Evolutionary conservation across 108 stramenopile genomes (phyloP).

Genomic region (Nitzschia sp.): DNA sequence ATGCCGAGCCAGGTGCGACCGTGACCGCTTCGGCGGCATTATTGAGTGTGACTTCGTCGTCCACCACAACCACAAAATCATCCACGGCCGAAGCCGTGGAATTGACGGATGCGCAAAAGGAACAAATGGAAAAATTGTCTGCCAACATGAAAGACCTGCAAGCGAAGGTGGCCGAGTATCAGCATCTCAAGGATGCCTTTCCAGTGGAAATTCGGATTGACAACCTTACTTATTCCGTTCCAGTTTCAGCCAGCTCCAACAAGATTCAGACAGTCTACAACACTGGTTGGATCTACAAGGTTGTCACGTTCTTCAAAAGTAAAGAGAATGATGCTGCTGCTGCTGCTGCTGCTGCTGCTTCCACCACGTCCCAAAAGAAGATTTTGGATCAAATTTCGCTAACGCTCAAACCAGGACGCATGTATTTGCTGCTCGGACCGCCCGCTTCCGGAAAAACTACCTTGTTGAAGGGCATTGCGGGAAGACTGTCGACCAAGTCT

Average conservation of each 20-base stretch:
- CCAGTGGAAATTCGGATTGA: constrained; percentile 48
- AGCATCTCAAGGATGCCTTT: background rate
- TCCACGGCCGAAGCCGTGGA: constrained; percentile 4
- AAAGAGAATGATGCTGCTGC: background rate
- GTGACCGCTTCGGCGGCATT: background rate
- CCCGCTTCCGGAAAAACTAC: constrained; percentile 82
- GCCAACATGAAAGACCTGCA: constrained; percentile 3
- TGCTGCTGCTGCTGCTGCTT: background rate
- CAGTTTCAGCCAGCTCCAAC: constrained; percentile 14
- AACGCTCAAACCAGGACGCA: constrained; percentile 65
- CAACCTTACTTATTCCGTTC: constrained; percentile 33
- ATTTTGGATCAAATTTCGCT: constrained; percentile 60
- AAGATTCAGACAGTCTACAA: constrained; percentile 53
- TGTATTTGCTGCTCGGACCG: constrained; percentile 56
- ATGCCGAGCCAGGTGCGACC: background rate
- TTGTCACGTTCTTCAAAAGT: constrained; percentile 24
- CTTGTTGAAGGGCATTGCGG: constrained; percentile 63
- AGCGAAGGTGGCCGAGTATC: constrained; percentile 8
- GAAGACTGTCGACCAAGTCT: constrained; percentile 58
- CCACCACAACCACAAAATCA: background rate
- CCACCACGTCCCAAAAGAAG: constrained; percentile 24
- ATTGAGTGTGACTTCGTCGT: background rate
- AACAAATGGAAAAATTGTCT: constrained; percentile 16
- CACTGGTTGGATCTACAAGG: constrained; percentile 31
- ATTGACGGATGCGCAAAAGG: constrained; percentile 26